phyloP scores from a whole-genome alignment of 1,139 yeast species.

The Zygosaccharomyces pseudobailii region DNA sequence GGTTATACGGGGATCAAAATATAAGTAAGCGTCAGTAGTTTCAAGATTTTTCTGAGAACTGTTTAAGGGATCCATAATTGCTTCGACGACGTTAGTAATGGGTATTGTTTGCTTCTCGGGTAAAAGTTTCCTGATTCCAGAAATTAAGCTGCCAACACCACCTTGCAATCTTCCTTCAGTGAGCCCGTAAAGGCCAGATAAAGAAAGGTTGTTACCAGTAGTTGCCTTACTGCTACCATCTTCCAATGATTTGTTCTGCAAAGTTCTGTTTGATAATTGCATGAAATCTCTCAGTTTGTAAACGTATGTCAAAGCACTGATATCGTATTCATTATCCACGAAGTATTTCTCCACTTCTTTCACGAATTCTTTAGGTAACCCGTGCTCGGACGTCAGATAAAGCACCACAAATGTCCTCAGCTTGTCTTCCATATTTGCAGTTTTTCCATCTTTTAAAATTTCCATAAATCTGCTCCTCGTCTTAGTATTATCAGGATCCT shows the following conservation, averaged over 20 bases:
- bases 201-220: slow-evolving; percentile 48
- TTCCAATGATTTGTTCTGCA: slow-evolving; percentile 33
- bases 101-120: slow-evolving; percentile 89
- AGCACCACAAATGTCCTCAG: slow-evolving; percentile 81
- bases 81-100: slow-evolving; percentile 83
- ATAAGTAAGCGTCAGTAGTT: slow-evolving; percentile 82
- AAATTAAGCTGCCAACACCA: slow-evolving; percentile 80
- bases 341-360: slow-evolving; percentile 63
- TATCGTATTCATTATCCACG: slow-evolving; percentile 53
- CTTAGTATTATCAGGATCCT: slow-evolving; percentile 59
- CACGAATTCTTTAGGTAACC: slow-evolving; percentile 58
- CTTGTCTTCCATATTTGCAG: slow-evolving; percentile 63
- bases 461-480: slow-evolving; percentile 56
- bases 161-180: slow-evolving; percentile 78
- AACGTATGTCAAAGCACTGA: slow-evolving; percentile 63
- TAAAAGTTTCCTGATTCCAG: slow-evolving; percentile 79
- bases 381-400: slow-evolving; percentile 45
- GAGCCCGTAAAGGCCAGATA: slow-evolving; percentile 71
- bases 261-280: slow-evolving; percentile 38
- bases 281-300: slow-evolving; percentile 76
- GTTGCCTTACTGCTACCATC: slow-evolving; percentile 25
- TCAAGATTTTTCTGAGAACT: slow-evolving; percentile 58
- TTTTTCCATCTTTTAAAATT: slow-evolving; percentile 43
- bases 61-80: slow-evolving; percentile 77
- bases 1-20: slow-evolving; percentile 78